Evolutionary conservation across 306 rosid genomes (phyloP), one percentile per base, ranked within the genome.

Genomic region (Cucurbita pepo): DNA sequence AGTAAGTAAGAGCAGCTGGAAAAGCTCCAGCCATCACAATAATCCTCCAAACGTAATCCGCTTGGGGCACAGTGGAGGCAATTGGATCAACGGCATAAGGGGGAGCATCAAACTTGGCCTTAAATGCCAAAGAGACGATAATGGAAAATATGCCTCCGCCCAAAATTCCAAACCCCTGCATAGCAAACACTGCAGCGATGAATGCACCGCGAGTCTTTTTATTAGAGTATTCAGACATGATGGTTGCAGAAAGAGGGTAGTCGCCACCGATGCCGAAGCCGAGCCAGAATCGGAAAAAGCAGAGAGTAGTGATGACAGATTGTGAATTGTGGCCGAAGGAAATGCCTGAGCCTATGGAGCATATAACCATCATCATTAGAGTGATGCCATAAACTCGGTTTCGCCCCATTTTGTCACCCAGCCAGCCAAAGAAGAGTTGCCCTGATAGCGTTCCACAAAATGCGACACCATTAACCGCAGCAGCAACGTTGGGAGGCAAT

Each of bases 341-440:
- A 70, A 90, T 87, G 52, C 95, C 96, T 0, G 96, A 90, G 57
- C 70, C 90, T 14, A 90, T 5, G 7, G 96, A 90, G 43, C 87
- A 78, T 41, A 90, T 0, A 36, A 90, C 88, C 96, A 90, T 90
- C 0, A 86, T 34, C 88, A 82, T 76, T 8, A 90, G 84, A 7
- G 96, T 90, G 81, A 90, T 72, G n/a, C 91, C 91, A 54, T 90
- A 90, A 7, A 88, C 96, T 71, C 66, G 79, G 45, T 88, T 90
- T 7, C 94, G 64, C 19, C 96, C 96, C 79, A 86, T 3, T 76
- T 86, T 88, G 78, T 90, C 95, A 2, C 96, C 95, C 5, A 90
- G 84, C 95, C 95, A 90, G n/a, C 95, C 96, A 11, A 90, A 90
- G 84, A 86, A 90, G 77, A 86, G 96, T 60, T 88, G 89, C 8